Evolutionary conservation across 306 rosid genomes (phyloP).

Genomic region (Benincasa hispida): DNA sequence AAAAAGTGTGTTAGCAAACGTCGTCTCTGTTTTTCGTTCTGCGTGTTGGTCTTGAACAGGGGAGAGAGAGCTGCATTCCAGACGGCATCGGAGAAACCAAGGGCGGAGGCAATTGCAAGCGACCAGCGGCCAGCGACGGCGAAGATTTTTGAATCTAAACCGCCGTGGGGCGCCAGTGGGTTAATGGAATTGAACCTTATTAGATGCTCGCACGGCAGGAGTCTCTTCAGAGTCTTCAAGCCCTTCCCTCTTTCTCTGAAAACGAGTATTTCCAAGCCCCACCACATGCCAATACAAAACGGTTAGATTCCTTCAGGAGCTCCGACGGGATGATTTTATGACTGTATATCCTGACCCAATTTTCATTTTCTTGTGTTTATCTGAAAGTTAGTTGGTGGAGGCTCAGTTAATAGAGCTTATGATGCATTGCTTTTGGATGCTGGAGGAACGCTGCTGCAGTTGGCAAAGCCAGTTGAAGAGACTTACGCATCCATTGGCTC

Average conservation of each 20-base stretch:
- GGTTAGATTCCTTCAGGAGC: not conserved
- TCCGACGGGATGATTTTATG: not conserved
- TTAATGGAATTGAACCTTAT: not conserved
- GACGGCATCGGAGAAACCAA: not conserved
- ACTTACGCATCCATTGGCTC: slow-evolving; percentile 62
- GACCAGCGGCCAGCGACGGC: not conserved
- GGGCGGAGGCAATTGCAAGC: not conserved
- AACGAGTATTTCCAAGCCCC: not conserved
- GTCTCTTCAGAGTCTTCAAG: not conserved
- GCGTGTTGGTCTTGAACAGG: no score
- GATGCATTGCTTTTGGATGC: slow-evolving; percentile 87
- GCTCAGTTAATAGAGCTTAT: slow-evolving; percentile 21
- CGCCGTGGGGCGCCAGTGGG: not conserved
- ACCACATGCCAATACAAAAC: not conserved
- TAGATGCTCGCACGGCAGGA: not conserved
- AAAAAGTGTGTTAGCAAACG: no score
- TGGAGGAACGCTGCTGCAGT: slow-evolving; percentile 89
- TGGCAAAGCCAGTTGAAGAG: slow-evolving; percentile 62
- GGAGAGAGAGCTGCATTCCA: not conserved
- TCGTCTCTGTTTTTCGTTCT: no score
- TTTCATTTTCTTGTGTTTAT: not conserved
- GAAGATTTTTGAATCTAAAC: not conserved
- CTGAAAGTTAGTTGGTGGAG: slow-evolving; percentile 16
- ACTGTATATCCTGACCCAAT: not conserved
- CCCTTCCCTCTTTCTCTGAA: not conserved